These are phyloP conservation scores for Salix exigua DNA, from an alignment of 345 rosid genomes.

Conservation along the genomic window DNA sequence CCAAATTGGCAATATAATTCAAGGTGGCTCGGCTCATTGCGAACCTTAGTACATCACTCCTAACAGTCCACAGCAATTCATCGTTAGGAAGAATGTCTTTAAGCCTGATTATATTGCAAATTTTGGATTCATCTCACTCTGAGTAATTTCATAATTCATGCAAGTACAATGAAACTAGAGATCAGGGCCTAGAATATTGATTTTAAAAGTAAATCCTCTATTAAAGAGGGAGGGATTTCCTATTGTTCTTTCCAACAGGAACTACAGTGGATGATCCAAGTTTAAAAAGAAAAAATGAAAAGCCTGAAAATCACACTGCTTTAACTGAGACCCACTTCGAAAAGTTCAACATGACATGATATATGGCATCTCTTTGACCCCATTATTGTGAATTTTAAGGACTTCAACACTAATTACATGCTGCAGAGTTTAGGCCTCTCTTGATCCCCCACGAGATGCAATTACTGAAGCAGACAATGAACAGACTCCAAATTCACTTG, in stretches of 20 bases:
- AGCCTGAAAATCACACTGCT: constrained; percentile 3
- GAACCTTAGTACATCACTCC: background rate
- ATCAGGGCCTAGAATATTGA: background rate
- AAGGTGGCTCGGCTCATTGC: constrained; percentile 1
- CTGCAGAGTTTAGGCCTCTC: constrained; percentile 35
- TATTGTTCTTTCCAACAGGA: background rate
- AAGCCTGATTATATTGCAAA: background rate
- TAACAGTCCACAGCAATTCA: background rate
- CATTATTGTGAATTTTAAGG: background rate
- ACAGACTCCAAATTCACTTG: constrained; percentile 34
- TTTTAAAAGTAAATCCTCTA: too few species aligned
- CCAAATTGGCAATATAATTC: background rate
- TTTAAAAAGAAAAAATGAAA: background rate
- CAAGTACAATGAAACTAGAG: constrained; percentile 9
- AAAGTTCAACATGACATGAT: constrained; percentile 1
- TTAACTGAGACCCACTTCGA: background rate
- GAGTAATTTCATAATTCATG: constrained; percentile 2
- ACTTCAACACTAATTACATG: constrained; percentile 11
- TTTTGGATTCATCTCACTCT: constrained; percentile 1
- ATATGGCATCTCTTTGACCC: background rate
- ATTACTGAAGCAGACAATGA: constrained; percentile 39
- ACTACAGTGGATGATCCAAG: background rate
- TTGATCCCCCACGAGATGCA: constrained; percentile 36
- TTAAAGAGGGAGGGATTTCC: background rate
- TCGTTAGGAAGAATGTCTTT: background rate